A percentile compares a stretch with the other conserved stretches of the same genome.
phyloP scores from a whole-genome alignment of 768 basidiomycete genomes.

The Rhodotorula diobovata region DNA sequence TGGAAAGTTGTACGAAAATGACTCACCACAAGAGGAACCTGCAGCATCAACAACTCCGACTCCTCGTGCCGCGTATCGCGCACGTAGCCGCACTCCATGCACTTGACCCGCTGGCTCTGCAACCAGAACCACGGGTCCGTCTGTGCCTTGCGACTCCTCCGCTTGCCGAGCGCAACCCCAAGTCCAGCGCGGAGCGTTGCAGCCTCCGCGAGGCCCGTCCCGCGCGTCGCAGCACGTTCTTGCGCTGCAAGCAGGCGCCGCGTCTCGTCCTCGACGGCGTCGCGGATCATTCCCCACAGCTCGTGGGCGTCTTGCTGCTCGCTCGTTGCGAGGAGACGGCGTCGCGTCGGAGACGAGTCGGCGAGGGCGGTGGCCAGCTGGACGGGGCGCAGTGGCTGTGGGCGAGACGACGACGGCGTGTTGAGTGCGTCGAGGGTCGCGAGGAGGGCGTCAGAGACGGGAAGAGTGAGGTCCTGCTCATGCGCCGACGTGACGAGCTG shows the following conservation, averaged over 20 bases:
- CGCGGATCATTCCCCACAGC: constrained; percentile 87
- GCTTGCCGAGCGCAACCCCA: not conserved
- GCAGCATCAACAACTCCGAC: constrained; percentile 77
- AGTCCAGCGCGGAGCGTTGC: not conserved
- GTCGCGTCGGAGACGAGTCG: constrained; percentile 15
- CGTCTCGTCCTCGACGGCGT: constrained; percentile 82
- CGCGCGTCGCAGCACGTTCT: constrained; percentile 28
- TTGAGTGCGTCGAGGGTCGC: constrained; percentile 45
- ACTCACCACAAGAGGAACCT: constrained; percentile 65
- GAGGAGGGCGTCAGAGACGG: constrained; percentile 24
- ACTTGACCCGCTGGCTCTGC: constrained; percentile 82
- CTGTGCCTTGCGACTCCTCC: not conserved
- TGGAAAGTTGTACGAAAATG: constrained; percentile 2
- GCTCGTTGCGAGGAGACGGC: constrained; percentile 49
- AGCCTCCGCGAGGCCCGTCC: not conserved
- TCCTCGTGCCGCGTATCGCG: constrained; percentile 74
- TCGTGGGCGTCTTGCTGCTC: constrained; percentile 99
- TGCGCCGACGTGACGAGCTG: constrained; percentile 27
- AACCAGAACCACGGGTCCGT: constrained; percentile 83
- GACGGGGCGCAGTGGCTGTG: constrained; percentile 25
- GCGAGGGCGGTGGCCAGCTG: constrained; percentile 37
- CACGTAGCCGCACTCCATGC: constrained; percentile 82
- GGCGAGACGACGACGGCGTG: constrained; percentile 43
- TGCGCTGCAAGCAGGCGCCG: constrained; percentile 57
- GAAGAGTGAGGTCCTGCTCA: constrained; percentile 5